Evolutionary conservation across 352 stramenopile genomes (phyloP).

Genomic region (Pythium dissimile): DNA sequence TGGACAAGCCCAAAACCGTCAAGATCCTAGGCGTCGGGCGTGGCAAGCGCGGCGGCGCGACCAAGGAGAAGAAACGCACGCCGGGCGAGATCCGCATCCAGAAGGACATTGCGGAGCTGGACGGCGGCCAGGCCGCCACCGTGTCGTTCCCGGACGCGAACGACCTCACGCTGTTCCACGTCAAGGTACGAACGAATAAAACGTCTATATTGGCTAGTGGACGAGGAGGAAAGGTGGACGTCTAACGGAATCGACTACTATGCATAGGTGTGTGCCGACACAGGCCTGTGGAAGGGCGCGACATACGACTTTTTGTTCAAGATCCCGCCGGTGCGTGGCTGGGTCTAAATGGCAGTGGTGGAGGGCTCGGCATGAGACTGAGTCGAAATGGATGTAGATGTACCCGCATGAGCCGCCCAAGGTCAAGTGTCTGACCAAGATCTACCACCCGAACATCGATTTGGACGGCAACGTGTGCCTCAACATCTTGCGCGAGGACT

Average conservation of each 20-base stretch:
- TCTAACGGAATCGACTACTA: conserved; percentile 1
- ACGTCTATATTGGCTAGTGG: not conserved
- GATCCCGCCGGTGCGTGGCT: conserved; percentile 88
- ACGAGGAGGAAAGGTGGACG: too few relatives aligned
- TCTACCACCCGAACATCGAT: conserved; percentile 99
- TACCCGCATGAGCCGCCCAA: conserved; percentile 97
- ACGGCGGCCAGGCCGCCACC: conserved; percentile 94
- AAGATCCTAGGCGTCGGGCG: conserved; percentile 84
- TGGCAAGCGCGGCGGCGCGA: conserved; percentile 57
- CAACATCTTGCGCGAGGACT: conserved; percentile 98
- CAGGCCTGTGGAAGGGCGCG: conserved; percentile 96
- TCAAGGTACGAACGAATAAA: conserved; percentile 54
- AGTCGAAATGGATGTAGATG: too few relatives aligned
- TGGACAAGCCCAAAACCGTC: conserved; percentile 67
- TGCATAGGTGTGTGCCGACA: conserved; percentile 90
- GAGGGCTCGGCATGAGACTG: too few relatives aligned
- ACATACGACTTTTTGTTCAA: conserved; percentile 98
- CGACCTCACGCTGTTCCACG: conserved; percentile 92
- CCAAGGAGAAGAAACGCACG: conserved; percentile 91
- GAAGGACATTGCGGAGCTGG: conserved; percentile 98
- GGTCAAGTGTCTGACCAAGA: conserved; percentile 96
- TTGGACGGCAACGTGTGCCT: conserved; percentile 98
- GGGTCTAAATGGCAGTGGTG: not conserved
- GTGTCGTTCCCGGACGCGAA: conserved; percentile 97
- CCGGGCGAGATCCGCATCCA: conserved; percentile 98